Base-by-base conservation (phyloP, 2,329 filamentous ascomycete genomes). In the Aspergillus tanneri region DNA sequence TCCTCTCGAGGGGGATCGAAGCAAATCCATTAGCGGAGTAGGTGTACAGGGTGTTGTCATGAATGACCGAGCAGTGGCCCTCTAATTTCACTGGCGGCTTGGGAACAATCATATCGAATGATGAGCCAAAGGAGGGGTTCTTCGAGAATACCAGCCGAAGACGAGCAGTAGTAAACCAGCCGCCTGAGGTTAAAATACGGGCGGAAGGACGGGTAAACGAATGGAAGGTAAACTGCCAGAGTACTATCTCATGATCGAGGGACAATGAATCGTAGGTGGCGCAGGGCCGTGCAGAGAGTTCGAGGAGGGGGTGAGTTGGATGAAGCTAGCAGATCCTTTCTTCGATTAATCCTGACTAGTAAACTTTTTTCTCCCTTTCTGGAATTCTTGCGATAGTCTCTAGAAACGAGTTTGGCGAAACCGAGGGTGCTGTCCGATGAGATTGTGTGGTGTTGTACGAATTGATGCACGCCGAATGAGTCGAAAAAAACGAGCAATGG, bases 1-100 rank as follows among this genome's bases (percentile, higher is more conserved):
- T 87, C 56, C 83, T 70, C 54, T 80, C 72, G 54, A 97, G 72
- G 10, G 77, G 70, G 55, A 97, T 71, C 7, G 87, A 86, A 66
- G 90, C 82, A 60, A 97, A 91, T 22, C 83, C 87, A 38, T 81
- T 72, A 7, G 83, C 72, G 5, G 89, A 88, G 68, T 89, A 95
- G 37, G 87, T 84, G 73, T 95, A 97, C 44, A 97, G 82, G 10
- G 84, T 90, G 68, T 90, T 85, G 65, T 90, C 78, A 74, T 88
- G 78, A 53, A 96, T 80, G 63, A 87, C 82, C 49, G 90, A 90
- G 72, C 92, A 97, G 62, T 88, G 84, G 70, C 85, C 83, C 68
- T 84, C 81, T 66, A 96, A 74, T 54, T 85, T 76, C 64, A 83
- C 78, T 44, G 80, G 74, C 43, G 90, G 90, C 63, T 83, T 73